A percentile compares a stretch with the other conserved stretches of the same genome.
Evolutionary conservation across 805 yeast species (phyloP).

Genomic region (Lachancea thermotolerans): DNA sequence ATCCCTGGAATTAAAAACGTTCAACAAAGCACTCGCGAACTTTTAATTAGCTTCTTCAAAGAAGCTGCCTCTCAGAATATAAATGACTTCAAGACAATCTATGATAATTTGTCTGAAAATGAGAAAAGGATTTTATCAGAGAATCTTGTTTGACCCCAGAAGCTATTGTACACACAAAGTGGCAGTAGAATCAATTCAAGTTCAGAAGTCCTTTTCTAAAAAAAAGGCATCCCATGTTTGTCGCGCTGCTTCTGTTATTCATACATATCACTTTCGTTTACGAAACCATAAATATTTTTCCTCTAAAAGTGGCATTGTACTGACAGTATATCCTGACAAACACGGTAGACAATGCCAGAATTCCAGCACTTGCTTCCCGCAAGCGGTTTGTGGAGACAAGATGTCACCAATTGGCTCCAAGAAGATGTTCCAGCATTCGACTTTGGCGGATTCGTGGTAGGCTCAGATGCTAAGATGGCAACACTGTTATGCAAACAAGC

Average conservation of each 20-base stretch:
- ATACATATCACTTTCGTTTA: no score
- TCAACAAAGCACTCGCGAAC: conserved; percentile 26
- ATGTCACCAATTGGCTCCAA: conserved; percentile 64
- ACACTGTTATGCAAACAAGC: conserved; percentile 72
- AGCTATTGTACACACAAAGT: background rate
- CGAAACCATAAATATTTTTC: background rate
- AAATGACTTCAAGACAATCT: conserved; percentile 47
- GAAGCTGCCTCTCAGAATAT: conserved; percentile 45
- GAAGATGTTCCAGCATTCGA: conserved; percentile 95
- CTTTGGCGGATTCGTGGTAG: conserved; percentile 94
- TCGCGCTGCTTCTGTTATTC: no score
- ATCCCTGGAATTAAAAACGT: background rate
- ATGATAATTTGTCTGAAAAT: conserved; percentile 41
- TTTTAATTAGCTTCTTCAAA: conserved; percentile 47
- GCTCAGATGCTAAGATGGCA: conserved; percentile 62
- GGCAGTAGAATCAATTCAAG: no score
- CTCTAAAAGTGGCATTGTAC: background rate
- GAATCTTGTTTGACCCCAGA: conserved; percentile 32
- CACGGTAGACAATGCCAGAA: conserved; percentile 20
- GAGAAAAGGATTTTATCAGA: conserved; percentile 52
- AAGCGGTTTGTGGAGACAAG: conserved; percentile 75
- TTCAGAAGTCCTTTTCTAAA: no score
- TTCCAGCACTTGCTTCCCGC: conserved; percentile 58
- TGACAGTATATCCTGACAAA: conserved; percentile 1
- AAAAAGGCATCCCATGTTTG: no score